Percentiles rank a stretch among this genome's conserved stretches.
These are phyloP conservation scores for Triticum dicoccoides DNA, from an alignment of 176 grass and related monocot species.

Conservation along the genomic window DNA sequence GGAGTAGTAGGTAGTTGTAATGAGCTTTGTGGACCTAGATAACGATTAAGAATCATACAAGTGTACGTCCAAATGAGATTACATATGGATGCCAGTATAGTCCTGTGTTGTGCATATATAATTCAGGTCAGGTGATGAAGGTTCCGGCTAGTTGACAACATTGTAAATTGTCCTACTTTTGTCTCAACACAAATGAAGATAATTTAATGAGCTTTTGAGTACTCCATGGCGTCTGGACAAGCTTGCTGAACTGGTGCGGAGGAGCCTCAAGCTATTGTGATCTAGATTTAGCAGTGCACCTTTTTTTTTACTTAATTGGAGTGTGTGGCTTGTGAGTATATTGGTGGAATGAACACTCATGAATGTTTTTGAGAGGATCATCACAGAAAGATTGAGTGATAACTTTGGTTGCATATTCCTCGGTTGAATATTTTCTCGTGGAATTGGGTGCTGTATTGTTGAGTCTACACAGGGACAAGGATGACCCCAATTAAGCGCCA, in stretches of 20 bases:
- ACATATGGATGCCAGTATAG: not conserved
- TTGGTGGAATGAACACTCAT: not conserved
- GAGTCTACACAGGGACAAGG: not conserved
- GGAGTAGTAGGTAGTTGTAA: not conserved
- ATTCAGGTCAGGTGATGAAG: not conserved
- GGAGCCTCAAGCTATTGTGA: not conserved
- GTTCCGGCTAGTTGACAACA: not conserved
- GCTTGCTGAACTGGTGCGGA: not conserved
- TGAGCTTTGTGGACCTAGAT: not conserved
- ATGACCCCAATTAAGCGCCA: not conserved
- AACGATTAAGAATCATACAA: not conserved
- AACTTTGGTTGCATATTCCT: not conserved
- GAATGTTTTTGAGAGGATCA: not conserved
- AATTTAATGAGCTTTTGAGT: not conserved
- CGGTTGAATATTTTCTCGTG: not conserved
- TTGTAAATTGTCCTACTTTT: not conserved
- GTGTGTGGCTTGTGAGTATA: not conserved
- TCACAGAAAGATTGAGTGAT: not conserved
- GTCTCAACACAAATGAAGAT: not conserved
- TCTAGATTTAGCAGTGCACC: not conserved
- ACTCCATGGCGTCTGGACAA: not conserved
- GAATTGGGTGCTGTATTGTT: not conserved
- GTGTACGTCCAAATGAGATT: not conserved
- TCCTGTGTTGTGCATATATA: not conserved
- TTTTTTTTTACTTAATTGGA: not conserved